Percentiles rank a stretch among this genome's conserved stretches.
Evolutionary conservation across 2,329 filamentous ascomycete genomes (phyloP).

Genomic region (Colletotrichum theobromicola): DNA sequence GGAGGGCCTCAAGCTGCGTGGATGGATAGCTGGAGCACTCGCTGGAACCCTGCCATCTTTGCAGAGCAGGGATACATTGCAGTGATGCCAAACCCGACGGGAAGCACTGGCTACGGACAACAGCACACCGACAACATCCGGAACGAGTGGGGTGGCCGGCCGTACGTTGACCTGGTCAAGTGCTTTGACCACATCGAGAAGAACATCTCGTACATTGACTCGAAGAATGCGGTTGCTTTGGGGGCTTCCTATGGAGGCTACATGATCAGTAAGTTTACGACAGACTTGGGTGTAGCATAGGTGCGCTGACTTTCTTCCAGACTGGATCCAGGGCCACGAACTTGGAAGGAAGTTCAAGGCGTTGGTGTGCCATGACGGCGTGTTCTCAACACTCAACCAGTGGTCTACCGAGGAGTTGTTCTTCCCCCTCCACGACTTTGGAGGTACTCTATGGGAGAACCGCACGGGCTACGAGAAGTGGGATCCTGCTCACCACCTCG

Average conservation of each 20-base stretch:
- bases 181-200: conserved; percentile 76
- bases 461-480: conserved; percentile 70
- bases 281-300: not conserved
- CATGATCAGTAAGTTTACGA: conserved; percentile 66
- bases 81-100: conserved; percentile 82
- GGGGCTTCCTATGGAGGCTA: conserved; percentile 79
- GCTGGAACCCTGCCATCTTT: conserved; percentile 87
- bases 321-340: conserved; percentile 90
- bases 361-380: conserved; percentile 86
- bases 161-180: conserved; percentile 82
- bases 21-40: conserved; percentile 77
- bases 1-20: conserved; percentile 83
- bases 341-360: conserved; percentile 87
- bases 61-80: conserved; percentile 89
- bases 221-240: conserved; percentile 70
- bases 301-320: conserved; percentile 38
- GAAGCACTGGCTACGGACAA: conserved; percentile 83
- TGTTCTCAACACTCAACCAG: conserved; percentile 74
- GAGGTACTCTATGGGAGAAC: conserved; percentile 65
- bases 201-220: conserved; percentile 73
- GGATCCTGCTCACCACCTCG: conserved; percentile 68
- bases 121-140: conserved; percentile 77
- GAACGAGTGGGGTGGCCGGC: conserved; percentile 82
- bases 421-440: conserved; percentile 73
- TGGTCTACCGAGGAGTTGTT: conserved; percentile 73